phyloP scores from a whole-genome alignment of 2,329 filamentous ascomycete species.

The Eutypella sp. region DNA sequence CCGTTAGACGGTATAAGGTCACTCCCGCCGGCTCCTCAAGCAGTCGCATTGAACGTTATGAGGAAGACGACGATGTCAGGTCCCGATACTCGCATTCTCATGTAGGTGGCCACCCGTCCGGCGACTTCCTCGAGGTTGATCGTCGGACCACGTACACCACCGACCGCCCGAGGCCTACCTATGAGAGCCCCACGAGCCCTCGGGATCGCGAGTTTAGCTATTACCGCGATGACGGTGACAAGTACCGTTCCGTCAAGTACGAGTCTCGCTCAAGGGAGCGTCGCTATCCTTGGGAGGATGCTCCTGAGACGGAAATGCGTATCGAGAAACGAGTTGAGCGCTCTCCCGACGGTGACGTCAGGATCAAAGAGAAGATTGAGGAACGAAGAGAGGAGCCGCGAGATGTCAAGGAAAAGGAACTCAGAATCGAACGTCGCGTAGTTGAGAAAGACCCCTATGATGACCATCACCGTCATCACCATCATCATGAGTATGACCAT shows the following conservation, averaged over 20 bases:
- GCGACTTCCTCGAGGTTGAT: constrained; percentile 21
- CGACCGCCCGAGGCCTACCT: constrained; percentile 48
- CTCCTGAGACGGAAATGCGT: constrained; percentile 36
- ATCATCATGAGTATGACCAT: constrained; percentile 39
- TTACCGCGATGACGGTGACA: constrained; percentile 30
- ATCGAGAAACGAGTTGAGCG: constrained; percentile 37
- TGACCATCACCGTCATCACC: constrained; percentile 20
- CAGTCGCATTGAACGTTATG: constrained; percentile 20
- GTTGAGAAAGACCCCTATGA: constrained; percentile 22
- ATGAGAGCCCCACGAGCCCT: constrained; percentile 30
- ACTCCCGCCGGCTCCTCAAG: constrained; percentile 16
- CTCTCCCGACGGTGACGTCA: constrained; percentile 44
- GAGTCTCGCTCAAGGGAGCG: constrained; percentile 36
- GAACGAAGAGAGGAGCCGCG: constrained; percentile 18
- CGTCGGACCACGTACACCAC: constrained; percentile 37
- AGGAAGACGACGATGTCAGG: constrained; percentile 20
- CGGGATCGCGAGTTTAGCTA: constrained; percentile 20
- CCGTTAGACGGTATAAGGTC: constrained; percentile 27
- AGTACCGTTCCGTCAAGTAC: constrained; percentile 15
- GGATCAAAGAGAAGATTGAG: constrained; percentile 46
- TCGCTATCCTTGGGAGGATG: constrained; percentile 27
- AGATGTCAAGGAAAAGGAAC: constrained; percentile 24
- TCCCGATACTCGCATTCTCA: constrained; percentile 23
- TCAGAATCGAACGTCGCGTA: constrained; percentile 26
- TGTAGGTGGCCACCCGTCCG: constrained; percentile 10